A percentile compares a stretch with the other conserved stretches of the same genome.
Evolutionary conservation across 169 alveolate species (phyloP).

Genomic region (Plasmodium malariae): DNA sequence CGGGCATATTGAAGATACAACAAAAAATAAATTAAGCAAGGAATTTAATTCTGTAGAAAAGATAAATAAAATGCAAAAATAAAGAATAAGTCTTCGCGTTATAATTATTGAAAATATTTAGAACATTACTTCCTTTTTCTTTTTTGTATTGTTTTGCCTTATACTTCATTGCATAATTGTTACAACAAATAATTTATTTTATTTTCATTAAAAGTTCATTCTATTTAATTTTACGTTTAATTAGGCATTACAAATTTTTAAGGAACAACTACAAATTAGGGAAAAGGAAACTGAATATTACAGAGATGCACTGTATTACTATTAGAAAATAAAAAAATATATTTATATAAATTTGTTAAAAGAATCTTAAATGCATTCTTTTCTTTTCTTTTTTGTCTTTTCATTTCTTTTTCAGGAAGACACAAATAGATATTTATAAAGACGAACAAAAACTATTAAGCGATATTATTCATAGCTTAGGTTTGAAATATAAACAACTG

Average conservation of each 20-base stretch:
- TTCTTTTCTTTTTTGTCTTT: background rate
- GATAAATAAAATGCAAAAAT: background rate
- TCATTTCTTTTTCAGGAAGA: conserved; percentile 46
- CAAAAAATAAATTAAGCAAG: conserved; percentile 74
- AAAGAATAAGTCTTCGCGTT: too few relatives aligned
- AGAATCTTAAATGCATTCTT: background rate
- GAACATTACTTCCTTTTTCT: background rate
- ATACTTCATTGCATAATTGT: background rate
- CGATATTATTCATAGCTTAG: conserved; percentile 55
- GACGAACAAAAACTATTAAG: conserved; percentile 75
- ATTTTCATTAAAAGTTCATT: background rate
- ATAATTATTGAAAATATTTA: too few relatives aligned
- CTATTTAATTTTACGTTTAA: conserved; percentile 2
- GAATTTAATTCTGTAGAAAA: conserved; percentile 68
- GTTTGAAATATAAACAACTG: conserved; percentile 69
- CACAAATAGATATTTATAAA: conserved; percentile 48
- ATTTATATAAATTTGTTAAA: background rate
- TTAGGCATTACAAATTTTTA: conserved; percentile 73
- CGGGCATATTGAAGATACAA: conserved; percentile 47
- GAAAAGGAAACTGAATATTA: conserved; percentile 77
- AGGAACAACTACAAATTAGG: conserved; percentile 73
- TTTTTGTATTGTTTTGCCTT: background rate
- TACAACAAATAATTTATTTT: background rate
- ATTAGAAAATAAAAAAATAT: background rate
- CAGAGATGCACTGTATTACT: conserved; percentile 63